Evolutionary conservation across 768 basidiomycete species (phyloP).

Genomic region (Psilocybe azurescens): DNA sequence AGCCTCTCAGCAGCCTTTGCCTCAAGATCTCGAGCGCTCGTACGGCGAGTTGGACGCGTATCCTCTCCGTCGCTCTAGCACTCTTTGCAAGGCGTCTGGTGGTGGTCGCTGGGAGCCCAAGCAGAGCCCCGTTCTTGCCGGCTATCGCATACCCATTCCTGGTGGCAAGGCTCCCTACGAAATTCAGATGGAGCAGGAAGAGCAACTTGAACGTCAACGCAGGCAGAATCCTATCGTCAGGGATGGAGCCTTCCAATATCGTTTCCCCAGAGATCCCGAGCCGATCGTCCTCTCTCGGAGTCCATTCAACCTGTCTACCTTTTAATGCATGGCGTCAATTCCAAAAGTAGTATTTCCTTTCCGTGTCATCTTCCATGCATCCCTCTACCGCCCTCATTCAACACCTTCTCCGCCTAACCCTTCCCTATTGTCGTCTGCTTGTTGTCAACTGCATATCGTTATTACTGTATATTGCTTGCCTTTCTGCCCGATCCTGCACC

Average conservation of each 20-base stretch:
- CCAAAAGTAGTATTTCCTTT: conserved; percentile 24
- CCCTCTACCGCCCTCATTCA: conserved; percentile 14
- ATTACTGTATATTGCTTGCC: conserved; percentile 53
- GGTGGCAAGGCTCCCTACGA: conserved; percentile 74
- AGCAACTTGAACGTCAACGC: conserved; percentile 53
- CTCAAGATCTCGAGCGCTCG: conserved; percentile 49
- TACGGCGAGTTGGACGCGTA: conserved; percentile 78
- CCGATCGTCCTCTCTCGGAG: conserved; percentile 47
- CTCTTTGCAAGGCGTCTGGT: conserved; percentile 79
- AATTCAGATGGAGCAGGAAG: conserved; percentile 71
- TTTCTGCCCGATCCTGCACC: conserved; percentile 29
- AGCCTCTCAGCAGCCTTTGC: conserved; percentile 42
- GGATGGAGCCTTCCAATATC: conserved; percentile 72
- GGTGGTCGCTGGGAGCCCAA: conserved; percentile 85
- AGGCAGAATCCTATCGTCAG: conserved; percentile 67
- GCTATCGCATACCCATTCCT: conserved; percentile 61
- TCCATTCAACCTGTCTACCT: conserved; percentile 64
- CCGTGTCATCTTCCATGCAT: conserved; percentile 19
- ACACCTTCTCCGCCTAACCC: neutral
- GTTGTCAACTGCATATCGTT: conserved; percentile 43
- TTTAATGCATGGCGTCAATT: conserved; percentile 39
- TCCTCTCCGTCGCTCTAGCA: conserved; percentile 67
- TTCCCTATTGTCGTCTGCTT: conserved; percentile 18
- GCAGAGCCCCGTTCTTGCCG: conserved; percentile 47
- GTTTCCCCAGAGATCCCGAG: conserved; percentile 56